These are phyloP conservation scores for Tephrocybe sp. DNA, from an alignment of 768 basidiomycete species.

Conservation along the genomic window DNA sequence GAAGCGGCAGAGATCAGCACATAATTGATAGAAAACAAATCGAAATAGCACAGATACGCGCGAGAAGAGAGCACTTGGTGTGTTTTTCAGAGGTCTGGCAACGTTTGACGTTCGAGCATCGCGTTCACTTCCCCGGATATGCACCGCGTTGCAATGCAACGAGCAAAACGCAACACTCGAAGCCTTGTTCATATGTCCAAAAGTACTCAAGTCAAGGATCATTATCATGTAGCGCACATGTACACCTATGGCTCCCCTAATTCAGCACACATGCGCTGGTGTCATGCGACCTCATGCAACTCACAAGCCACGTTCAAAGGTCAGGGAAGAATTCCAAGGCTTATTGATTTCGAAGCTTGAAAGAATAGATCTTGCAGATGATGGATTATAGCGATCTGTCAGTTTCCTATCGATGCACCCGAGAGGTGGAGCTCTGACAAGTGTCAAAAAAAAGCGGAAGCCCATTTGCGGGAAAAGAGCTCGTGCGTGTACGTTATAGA, in stretches of 20 bases:
- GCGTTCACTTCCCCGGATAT: neutral
- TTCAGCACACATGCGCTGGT: slow-evolving; percentile 1
- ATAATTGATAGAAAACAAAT: slow-evolving; percentile 4
- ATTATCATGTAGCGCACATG: slow-evolving; percentile 2
- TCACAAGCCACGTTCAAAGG: slow-evolving; percentile 1
- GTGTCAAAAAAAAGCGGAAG: neutral
- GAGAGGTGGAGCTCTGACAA: neutral
- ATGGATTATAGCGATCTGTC: neutral
- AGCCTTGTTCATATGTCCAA: slow-evolving; percentile 1
- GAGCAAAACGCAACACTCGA: neutral
- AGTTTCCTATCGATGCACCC: neutral
- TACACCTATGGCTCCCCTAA: neutral
- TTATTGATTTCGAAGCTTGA: neutral
- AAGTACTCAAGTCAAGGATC: neutral
- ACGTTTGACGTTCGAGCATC: neutral
- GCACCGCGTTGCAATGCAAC: neutral
- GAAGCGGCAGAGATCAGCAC: neutral
- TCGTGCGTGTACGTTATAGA: no score
- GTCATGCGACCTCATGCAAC: slow-evolving; percentile 9
- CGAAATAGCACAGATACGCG: no score
- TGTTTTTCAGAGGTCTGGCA: neutral
- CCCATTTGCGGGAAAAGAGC: neutral
- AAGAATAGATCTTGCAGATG: neutral
- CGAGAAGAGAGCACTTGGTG: no score
- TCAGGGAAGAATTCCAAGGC: neutral